Evolutionary conservation across 179 eudicot genomes (phyloP).

Genomic region (Pouteria campechiana): DNA sequence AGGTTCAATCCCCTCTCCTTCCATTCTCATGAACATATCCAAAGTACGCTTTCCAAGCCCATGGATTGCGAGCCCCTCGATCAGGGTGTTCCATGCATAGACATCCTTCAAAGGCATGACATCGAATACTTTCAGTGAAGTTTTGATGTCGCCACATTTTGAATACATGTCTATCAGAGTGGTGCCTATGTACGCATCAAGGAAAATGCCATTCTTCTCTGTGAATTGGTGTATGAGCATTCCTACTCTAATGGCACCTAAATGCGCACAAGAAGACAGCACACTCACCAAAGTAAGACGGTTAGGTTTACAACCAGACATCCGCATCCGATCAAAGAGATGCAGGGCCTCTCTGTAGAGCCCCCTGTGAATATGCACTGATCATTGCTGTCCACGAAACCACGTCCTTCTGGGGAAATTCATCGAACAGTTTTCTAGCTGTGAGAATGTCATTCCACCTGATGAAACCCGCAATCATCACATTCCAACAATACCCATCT

Average conservation of each 20-base stretch:
- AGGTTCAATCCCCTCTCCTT: slow-evolving; percentile 27
- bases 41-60: slow-evolving; percentile 37
- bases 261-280: slow-evolving; percentile 30
- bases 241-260: slow-evolving; percentile 33
- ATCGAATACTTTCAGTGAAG: slow-evolving; percentile 27
- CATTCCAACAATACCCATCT: slow-evolving; percentile 35
- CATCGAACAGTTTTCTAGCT: too few species aligned
- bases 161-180: slow-evolving; percentile 36
- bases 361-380: slow-evolving; percentile 28
- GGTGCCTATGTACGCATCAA: slow-evolving; percentile 28
- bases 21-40: slow-evolving; percentile 21
- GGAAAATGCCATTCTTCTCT: slow-evolving; percentile 14
- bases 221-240: slow-evolving; percentile 20
- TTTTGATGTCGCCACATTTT: slow-evolving; percentile 39
- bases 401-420: too few species aligned
- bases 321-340: slow-evolving; percentile 26
- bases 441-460: too few species aligned
- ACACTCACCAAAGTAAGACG: slow-evolving; percentile 29
- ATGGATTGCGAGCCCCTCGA: slow-evolving; percentile 42
- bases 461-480: slow-evolving; percentile 35
- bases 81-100: slow-evolving; percentile 39
- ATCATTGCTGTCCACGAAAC: too few species aligned
- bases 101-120: slow-evolving; percentile 19
- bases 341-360: slow-evolving; percentile 24
- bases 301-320: slow-evolving; percentile 22